phyloP scores from a whole-genome alignment of 2,329 filamentous ascomycete species.

The Neonectria ditissima region DNA sequence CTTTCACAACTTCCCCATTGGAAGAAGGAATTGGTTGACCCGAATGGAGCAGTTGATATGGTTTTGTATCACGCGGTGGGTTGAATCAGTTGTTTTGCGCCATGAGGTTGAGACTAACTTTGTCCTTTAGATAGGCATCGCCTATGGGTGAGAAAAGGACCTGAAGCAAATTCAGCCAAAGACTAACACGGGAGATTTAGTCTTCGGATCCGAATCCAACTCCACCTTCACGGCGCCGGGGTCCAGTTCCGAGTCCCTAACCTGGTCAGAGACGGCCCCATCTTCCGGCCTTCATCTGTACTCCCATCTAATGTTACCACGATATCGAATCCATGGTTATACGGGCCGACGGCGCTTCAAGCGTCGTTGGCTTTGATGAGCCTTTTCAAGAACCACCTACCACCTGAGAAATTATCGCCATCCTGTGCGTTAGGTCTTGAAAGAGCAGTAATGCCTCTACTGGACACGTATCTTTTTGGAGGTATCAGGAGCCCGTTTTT shows the following conservation, averaged over 20 bases:
- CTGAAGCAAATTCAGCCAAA: neutral
- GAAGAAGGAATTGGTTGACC: conserved; percentile 32
- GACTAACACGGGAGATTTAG: conserved; percentile 14
- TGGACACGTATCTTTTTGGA: conserved; percentile 21
- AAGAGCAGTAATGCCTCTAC: conserved; percentile 25
- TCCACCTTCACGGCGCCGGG: conserved; percentile 17
- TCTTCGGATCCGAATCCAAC: conserved; percentile 39
- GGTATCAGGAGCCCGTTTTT: conserved; percentile 8
- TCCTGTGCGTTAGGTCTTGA: conserved; percentile 37
- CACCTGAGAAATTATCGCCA: conserved; percentile 38
- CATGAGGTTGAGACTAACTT: conserved; percentile 22
- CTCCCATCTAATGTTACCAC: conserved; percentile 1
- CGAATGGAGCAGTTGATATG: conserved; percentile 36
- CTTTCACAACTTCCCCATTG: conserved; percentile 28
- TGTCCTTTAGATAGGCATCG: conserved; percentile 32
- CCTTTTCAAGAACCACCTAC: conserved; percentile 32
- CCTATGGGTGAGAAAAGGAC: conserved; percentile 34
- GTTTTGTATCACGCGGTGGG: conserved; percentile 43
- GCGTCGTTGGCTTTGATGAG: conserved; percentile 32
- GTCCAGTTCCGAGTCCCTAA: conserved; percentile 20
- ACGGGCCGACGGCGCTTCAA: conserved; percentile 29
- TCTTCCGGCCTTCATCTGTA: conserved; percentile 11
- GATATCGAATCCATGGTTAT: conserved; percentile 9
- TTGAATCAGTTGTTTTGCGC: neutral
- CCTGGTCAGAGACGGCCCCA: conserved; percentile 3